Base-by-base conservation (phyloP, 768 basidiomycete genomes). In the Gelatoporia subvermispora region DNA sequence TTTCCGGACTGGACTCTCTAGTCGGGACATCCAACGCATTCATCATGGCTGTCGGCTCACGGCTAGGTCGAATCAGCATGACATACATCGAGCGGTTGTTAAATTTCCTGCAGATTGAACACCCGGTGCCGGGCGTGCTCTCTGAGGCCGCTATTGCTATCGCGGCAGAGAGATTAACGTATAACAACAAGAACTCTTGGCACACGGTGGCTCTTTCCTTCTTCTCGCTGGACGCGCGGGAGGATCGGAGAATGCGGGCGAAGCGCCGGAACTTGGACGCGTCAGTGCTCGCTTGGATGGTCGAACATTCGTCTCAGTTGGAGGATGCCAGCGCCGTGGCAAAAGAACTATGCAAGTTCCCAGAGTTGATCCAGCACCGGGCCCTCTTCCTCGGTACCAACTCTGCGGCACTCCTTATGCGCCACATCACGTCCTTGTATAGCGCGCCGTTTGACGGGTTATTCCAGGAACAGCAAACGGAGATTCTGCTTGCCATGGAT, bases 241-340 rank as follows among this genome's bases (percentile, higher is more conserved):
- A 23, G 41, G 16, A 44, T 39, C 23, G 34, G 34, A 28, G 40
- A 21, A 23, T 46, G 24, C 17, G 28, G 5, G 28, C 28, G 7
- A 13, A 45, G 34, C 4, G 17, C 4, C 10, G 35, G 16, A 17
- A 45, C 39, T 16, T 50, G 36, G 49, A 50, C 23, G 44, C 49
- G 9, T 31, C 23, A 1, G 31, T 40, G 8, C 17, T 43, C 16
- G 13, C 22, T 8, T 49, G 48, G 48, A 16, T 49, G 36, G 18
- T 49, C 4, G 34, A 22, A 20, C 25, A 43, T 13, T 41, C 31
- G 10, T 18, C 11, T 9, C 48, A 42, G 24, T n/a, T 49, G 4
- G 16, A 8, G 17, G 43, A 47, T n/a, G 10, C 25, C 8, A 22
- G 38, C 3, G 16, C 17, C 9, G 34, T 49, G 8, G 36, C 41